These are phyloP conservation scores for Blastobotrys capitulatus DNA, from an alignment of 1,139 yeast genomes.

Conservation along the genomic window DNA sequence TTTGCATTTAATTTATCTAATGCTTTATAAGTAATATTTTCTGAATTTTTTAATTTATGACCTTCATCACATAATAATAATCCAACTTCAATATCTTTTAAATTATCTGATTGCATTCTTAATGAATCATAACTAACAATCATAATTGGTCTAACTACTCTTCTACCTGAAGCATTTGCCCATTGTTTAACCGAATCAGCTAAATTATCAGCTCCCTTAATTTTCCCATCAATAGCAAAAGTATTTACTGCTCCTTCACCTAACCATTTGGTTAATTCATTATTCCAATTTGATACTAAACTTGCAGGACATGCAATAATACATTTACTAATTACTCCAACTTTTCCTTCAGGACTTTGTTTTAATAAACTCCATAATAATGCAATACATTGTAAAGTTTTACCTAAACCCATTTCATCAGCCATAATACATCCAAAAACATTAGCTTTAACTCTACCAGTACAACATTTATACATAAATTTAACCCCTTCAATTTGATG, in stretches of 20 bases:
- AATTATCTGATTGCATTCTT: slow-evolving; percentile 74
- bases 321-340: slow-evolving; percentile 78
- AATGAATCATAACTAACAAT: slow-evolving; percentile 95
- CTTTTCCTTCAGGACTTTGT: slow-evolving; percentile 83
- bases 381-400: slow-evolving; percentile 88
- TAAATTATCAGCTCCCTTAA: slow-evolving; percentile 43
- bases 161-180: slow-evolving; percentile 86
- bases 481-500: slow-evolving; percentile 96
- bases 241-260: slow-evolving; percentile 90
- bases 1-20: slow-evolving; percentile 76
- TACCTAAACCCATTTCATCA: slow-evolving; percentile 98
- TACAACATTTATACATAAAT: slow-evolving; percentile 81
- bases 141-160: slow-evolving; percentile 86
- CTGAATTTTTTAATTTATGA: slow-evolving; percentile 91
- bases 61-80: slow-evolving; percentile 94
- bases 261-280: slow-evolving; percentile 91
- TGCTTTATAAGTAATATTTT: slow-evolving; percentile 86
- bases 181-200: slow-evolving; percentile 70
- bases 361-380: slow-evolving; percentile 88
- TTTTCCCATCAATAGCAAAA: slow-evolving; percentile 85
- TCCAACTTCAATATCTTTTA: slow-evolving; percentile 80
- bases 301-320: slow-evolving; percentile 96
- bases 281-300: slow-evolving; percentile 94
- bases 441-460: slow-evolving; percentile 78
- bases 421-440: slow-evolving; percentile 99